These are phyloP conservation scores for Periconia digitata DNA, from an alignment of 2,329 filamentous ascomycete genomes.

Conservation along the genomic window DNA sequence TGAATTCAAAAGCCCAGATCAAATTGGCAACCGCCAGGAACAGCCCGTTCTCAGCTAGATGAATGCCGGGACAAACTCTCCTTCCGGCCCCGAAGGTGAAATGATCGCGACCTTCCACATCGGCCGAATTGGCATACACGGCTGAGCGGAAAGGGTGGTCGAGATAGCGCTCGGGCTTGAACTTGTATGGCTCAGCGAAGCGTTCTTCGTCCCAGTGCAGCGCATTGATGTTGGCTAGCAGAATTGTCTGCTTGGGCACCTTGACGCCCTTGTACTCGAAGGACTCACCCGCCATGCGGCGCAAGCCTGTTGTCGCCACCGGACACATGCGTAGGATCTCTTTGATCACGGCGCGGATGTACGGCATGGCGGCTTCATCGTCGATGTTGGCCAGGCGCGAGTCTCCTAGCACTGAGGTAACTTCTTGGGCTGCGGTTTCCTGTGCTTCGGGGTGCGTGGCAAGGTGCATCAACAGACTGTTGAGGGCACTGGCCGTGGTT, in stretches of 20 bases:
- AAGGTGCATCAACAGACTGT: constrained; percentile 35
- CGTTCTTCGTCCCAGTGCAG: constrained; percentile 41
- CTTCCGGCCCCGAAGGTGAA: constrained; percentile 47
- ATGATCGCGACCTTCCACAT: constrained; percentile 39
- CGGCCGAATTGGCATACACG: constrained; percentile 36
- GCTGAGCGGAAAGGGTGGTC: constrained; percentile 26
- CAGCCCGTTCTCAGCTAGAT: constrained; percentile 48
- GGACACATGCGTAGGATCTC: constrained; percentile 49
- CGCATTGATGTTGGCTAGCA: constrained; percentile 31
- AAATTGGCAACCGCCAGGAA: constrained; percentile 48
- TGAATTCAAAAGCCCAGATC: constrained; percentile 53
- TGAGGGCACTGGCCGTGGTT: constrained; percentile 42
- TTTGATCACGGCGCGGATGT: constrained; percentile 40
- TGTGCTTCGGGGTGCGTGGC: constrained; percentile 23
- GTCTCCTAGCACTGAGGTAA: constrained; percentile 17
- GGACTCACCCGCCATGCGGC: constrained; percentile 40
- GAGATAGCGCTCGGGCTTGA: constrained; percentile 51
- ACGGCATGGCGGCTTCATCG: constrained; percentile 48
- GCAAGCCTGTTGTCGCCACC: constrained; percentile 37
- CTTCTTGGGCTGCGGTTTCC: constrained; percentile 25
- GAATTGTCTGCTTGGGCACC: constrained; percentile 46
- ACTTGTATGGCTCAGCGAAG: constrained; percentile 41
- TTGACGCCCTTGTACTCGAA: constrained; percentile 45
- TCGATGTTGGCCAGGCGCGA: constrained; percentile 37
- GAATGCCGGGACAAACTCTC: constrained; percentile 46